Evolutionary conservation across 257 asterid genomes (phyloP).

Genomic region (Henckelia pumila): DNA sequence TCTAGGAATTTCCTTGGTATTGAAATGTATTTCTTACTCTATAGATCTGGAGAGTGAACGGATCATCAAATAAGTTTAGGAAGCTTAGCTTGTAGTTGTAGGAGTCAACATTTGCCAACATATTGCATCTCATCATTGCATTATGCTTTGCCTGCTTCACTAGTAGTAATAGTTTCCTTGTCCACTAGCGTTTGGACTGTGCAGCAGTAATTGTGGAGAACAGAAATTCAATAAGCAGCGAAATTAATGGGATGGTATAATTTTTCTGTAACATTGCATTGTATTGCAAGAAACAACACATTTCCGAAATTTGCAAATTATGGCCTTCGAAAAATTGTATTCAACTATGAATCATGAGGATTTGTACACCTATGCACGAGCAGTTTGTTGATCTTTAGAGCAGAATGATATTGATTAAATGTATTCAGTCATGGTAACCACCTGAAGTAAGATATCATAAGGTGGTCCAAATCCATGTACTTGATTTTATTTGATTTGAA

Average conservation of each 20-base stretch:
- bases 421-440: neutral
- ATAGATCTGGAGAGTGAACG: conserved; percentile 3
- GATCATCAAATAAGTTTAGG: neutral
- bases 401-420: neutral
- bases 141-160: neutral
- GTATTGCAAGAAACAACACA: conserved; percentile 1
- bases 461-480: neutral
- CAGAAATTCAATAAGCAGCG: neutral
- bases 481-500: too few species aligned
- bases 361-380: neutral
- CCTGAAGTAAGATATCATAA: neutral
- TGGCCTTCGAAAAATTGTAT: neutral
- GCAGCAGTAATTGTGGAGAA: neutral
- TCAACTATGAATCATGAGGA: neutral
- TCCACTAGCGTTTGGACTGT: neutral
- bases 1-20: neutral
- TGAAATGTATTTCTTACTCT: neutral
- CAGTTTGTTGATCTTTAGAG: neutral
- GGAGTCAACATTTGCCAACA: neutral
- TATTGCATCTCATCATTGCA: neutral
- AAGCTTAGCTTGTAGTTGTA: neutral
- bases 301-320: neutral
- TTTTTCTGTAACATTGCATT: conserved; percentile 18
- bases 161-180: neutral
- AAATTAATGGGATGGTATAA: neutral